phyloP scores from a whole-genome alignment of 257 asterid species.

The Catharanthus roseus region DNA sequence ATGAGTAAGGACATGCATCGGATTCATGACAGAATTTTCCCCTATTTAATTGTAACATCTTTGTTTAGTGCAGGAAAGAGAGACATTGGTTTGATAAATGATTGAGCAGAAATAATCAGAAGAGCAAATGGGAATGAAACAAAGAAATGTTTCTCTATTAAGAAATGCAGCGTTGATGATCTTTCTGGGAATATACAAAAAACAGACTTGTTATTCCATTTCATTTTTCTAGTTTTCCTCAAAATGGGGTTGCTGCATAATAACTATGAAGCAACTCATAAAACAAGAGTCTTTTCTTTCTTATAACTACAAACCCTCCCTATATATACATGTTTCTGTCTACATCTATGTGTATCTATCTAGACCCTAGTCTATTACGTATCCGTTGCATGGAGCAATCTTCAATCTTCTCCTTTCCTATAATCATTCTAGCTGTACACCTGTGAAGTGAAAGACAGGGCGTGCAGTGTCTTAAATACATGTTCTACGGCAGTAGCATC shows the following conservation, averaged over 20 bases:
- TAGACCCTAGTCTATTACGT: not conserved
- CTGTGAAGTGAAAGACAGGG: constrained; percentile 33
- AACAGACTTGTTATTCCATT: too few relatives aligned
- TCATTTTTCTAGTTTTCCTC: not conserved
- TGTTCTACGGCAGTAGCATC: constrained; percentile 60
- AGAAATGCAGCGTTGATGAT: not conserved
- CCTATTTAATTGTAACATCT: too few relatives aligned
- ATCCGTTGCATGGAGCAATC: not conserved
- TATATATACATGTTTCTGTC: not conserved
- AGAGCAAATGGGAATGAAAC: too few relatives aligned
- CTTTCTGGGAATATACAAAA: not conserved
- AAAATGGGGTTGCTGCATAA: not conserved
- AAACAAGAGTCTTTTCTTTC: not conserved
- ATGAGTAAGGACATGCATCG: too few relatives aligned
- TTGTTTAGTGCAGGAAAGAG: too few relatives aligned
- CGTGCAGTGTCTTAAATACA: constrained; percentile 39
- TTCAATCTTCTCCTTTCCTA: not conserved
- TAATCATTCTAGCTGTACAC: constrained; percentile 25
- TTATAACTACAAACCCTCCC: not conserved
- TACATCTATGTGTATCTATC: not conserved
- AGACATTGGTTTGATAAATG: too few relatives aligned
- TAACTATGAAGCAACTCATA: not conserved
- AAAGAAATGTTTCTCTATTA: too few relatives aligned
- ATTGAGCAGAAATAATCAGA: too few relatives aligned
- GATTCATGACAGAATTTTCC: too few relatives aligned